Evolutionary conservation across 2,329 filamentous ascomycete species (phyloP).

Genomic region (Ceratocystis huliohia): DNA sequence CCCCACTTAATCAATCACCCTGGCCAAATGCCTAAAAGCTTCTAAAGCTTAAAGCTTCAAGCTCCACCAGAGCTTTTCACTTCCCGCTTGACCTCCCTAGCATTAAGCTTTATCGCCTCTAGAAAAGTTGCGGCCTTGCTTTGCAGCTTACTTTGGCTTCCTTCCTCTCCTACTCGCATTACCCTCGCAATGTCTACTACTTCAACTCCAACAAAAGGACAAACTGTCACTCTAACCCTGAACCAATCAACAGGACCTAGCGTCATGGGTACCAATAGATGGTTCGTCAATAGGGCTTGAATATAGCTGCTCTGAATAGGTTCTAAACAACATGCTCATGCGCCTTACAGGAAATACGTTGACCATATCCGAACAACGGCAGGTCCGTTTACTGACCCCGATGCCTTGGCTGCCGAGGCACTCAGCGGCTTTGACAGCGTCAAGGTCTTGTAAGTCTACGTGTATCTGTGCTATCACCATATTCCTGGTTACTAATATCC

Average conservation of each 20-base stretch:
- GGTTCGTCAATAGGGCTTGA: background rate
- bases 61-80: background rate
- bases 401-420: constrained; percentile 39
- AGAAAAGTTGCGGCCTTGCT: background rate
- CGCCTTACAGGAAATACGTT: constrained; percentile 59
- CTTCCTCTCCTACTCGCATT: background rate
- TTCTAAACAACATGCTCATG: constrained; percentile 4
- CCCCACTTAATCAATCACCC: constrained; percentile 3
- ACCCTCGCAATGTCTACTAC: constrained; percentile 1
- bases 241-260: constrained; percentile 7
- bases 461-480: background rate
- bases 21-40: background rate
- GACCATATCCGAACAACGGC: constrained; percentile 63
- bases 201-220: constrained; percentile 4
- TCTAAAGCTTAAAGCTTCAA: background rate
- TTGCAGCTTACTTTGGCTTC: background rate
- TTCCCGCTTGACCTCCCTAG: background rate
- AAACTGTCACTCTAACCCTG: constrained; percentile 17
- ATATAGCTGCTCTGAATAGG: background rate
- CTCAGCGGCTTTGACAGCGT: constrained; percentile 50
- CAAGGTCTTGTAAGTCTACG: constrained; percentile 55
- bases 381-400: constrained; percentile 70
- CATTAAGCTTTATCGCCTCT: background rate
- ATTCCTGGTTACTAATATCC: background rate
- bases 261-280: constrained; percentile 6